These are phyloP conservation scores for Syzygium oleosum DNA, from an alignment of 345 rosid genomes.

Conservation along the genomic window DNA sequence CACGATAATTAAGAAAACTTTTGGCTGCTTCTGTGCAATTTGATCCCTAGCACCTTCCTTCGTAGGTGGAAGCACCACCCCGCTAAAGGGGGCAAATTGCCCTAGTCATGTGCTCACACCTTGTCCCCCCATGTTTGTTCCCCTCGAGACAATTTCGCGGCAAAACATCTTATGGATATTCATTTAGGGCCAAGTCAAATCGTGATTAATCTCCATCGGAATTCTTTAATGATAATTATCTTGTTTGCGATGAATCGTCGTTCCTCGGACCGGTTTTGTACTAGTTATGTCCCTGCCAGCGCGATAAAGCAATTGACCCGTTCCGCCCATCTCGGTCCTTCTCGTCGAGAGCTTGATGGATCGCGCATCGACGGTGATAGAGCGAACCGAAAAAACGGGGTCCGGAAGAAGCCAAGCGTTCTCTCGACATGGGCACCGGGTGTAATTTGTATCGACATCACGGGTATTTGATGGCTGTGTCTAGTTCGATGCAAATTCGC, in stretches of 20 bases:
- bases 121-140: not conserved
- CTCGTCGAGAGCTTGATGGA: not conserved
- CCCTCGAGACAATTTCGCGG: not conserved
- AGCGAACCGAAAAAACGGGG: not conserved
- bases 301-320: not conserved
- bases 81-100: not conserved
- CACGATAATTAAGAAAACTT: not conserved
- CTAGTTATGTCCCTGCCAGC: not conserved
- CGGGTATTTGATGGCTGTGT: not conserved
- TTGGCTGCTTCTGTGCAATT: not conserved
- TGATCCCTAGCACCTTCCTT: not conserved
- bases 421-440: not conserved
- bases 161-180: not conserved
- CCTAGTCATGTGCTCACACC: not conserved
- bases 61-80: not conserved
- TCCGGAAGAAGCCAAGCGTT: not conserved
- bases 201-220: not conserved
- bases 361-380: not conserved
- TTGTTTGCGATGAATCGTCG: not conserved
- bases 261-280: not conserved
- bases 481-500: not conserved
- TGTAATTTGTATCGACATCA: not conserved
- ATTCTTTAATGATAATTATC: not conserved
- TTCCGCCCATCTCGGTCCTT: not conserved
- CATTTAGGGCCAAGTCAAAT: not conserved